Base-by-base conservation (phyloP, 164 flowering plant species). In the Stephania yunnanensis region DNA sequence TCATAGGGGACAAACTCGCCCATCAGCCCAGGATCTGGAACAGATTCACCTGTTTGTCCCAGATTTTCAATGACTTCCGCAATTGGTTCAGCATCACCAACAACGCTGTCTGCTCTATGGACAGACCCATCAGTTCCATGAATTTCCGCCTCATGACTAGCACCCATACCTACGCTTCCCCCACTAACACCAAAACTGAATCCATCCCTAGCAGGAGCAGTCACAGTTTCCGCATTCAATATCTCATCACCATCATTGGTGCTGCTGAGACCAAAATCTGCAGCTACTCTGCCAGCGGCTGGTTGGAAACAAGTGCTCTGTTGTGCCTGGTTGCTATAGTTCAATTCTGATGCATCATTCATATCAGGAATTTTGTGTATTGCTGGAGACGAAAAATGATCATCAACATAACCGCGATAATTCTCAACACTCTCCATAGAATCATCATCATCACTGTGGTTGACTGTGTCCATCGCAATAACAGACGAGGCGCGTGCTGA, bases 391-490 rank as follows among this genome's bases (percentile, higher is more conserved):
- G 94, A 90, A 73, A 86, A 88, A 46, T 95, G 88, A 65, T 96
- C 99, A 79, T 90, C 94, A 76, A 88, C 71, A 75, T 91, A 91
- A 19, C 87, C 98, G 53, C 93, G 99, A 85, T 83, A 81, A 81
- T 96, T 96, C 76, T 96, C 99, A 80, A 96, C 99, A 83, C 99
- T 96, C 76, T 96, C 99, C 95, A 94, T 90, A 15, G 99, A 96
- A 79, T 90, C 90, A 52, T 84, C 89, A 75, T 90, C 84, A 46
- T 84, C 85, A 85, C 84, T 82, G 71, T 89, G 92, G 78, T 90
- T 78, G 15, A 90, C 19, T 46, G 97, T 96, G 76, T 96, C 98
- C 98, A 94, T 94, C 61, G 99, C 99, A 83, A 96, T 89, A 71
- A 96, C 97, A 77, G 99, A 96, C 1, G 99, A 96, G 19, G 88